phyloP scores from a whole-genome alignment of 768 basidiomycete species.

The Stropharia rugosoannulata region DNA sequence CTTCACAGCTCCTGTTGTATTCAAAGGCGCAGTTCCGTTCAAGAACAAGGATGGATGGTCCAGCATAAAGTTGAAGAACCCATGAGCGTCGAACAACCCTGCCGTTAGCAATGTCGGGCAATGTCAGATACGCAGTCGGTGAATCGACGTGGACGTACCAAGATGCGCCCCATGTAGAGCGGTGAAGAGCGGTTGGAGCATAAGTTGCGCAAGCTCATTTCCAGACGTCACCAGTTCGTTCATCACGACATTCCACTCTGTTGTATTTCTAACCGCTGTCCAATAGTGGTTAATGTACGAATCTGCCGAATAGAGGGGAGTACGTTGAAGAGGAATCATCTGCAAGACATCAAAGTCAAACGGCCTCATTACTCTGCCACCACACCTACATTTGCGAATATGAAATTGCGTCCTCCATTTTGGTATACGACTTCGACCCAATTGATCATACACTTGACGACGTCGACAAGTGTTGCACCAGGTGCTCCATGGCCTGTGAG shows the following conservation, averaged over 20 bases:
- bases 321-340: conserved; percentile 57
- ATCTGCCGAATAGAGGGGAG: conserved; percentile 41
- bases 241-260: conserved; percentile 57
- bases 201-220: conserved; percentile 48
- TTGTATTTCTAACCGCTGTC: conserved; percentile 48
- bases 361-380: not conserved
- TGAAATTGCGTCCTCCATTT: conserved; percentile 60
- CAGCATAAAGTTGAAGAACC: conserved; percentile 57
- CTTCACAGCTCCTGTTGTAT: conserved; percentile 50
- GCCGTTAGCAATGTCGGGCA: not conserved
- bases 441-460: conserved; percentile 55
- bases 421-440: conserved; percentile 57
- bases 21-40: conserved; percentile 62
- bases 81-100: conserved; percentile 62
- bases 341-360: conserved; percentile 17
- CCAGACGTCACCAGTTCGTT: conserved; percentile 47
- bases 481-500: conserved; percentile 42
- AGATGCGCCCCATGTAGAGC: conserved; percentile 52
- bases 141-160: conserved; percentile 33
- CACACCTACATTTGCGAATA: conserved; percentile 61
- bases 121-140: not conserved
- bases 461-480: conserved; percentile 54
- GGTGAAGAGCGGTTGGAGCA: conserved; percentile 44
- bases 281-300: conserved; percentile 52
- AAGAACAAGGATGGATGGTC: conserved; percentile 47